phyloP scores from a whole-genome alignment of 2,329 filamentous ascomycete genomes.

The Calonectria pteridis region DNA sequence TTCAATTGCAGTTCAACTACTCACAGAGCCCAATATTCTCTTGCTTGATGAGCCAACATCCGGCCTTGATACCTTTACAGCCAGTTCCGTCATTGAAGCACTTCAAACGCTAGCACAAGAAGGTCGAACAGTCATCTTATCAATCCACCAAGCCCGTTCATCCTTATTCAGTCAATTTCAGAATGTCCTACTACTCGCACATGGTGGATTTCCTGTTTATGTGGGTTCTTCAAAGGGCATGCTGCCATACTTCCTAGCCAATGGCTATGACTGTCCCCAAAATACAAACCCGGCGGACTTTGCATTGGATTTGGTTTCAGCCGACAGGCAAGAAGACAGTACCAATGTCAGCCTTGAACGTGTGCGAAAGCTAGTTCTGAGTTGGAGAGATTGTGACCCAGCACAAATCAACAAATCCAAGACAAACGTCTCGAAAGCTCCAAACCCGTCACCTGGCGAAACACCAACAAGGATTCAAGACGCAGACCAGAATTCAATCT shows the following conservation, averaged over 20 bases:
- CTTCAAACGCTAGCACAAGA: constrained; percentile 76
- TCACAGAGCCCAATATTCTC: constrained; percentile 78
- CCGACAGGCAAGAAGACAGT: constrained; percentile 70
- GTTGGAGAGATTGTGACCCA: constrained; percentile 68
- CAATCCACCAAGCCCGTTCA: constrained; percentile 80
- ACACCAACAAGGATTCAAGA: too few relatives aligned
- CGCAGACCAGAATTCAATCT: too few relatives aligned
- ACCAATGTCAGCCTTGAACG: constrained; percentile 61
- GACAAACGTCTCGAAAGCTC: too few relatives aligned
- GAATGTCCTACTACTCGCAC: constrained; percentile 76
- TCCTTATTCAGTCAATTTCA: constrained; percentile 78
- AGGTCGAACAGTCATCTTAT: constrained; percentile 78
- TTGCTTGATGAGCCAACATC: constrained; percentile 81
- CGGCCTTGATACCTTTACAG: constrained; percentile 81
- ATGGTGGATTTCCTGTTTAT: constrained; percentile 76
- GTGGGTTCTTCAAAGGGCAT: constrained; percentile 72
- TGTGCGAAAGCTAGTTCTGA: constrained; percentile 69
- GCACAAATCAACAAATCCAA: too few relatives aligned
- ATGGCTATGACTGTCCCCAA: constrained; percentile 73
- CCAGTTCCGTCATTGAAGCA: constrained; percentile 79
- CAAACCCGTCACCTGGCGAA: too few relatives aligned
- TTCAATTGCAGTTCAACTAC: constrained; percentile 79
- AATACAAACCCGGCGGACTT: constrained; percentile 83
- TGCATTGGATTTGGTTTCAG: constrained; percentile 78
- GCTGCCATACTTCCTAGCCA: constrained; percentile 70